Evolutionary conservation across 2,329 filamentous ascomycete species (phyloP), one percentile per base, ranked within the genome.

Genomic region (Geosmithia morbida): DNA sequence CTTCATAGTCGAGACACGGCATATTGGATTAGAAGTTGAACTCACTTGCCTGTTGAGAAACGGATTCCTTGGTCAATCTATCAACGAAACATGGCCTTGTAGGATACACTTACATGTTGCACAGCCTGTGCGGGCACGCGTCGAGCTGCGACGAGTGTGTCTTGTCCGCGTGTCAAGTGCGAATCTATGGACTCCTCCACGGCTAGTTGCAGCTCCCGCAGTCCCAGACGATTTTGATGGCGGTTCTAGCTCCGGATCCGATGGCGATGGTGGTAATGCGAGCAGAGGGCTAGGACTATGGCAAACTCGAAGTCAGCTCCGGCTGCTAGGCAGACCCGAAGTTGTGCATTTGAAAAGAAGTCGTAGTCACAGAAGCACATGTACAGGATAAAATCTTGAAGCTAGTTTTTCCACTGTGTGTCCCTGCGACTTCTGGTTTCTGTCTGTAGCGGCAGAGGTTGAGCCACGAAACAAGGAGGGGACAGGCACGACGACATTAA

Each of bases 91-190:
- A 8, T 30, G 43, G 19, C 7, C n/a, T 37, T n/a, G 13, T 39
- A 16, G 39, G 19, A 26, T 5, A 17, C 42, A 58, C 61, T 60
- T 53, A 66, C 63, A 66, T 14, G 62, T 66, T 30, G 50, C 54
- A 46, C 63, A 66, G 30, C 63, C 63, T 14, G 63, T 64, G 17
- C 63, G 63, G 16, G 63, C 62, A 41, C 63, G 58, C 2, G 59
- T 61, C 11, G 63, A 64, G 50, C 63, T 65, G 19, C 63, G 60
- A 14, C 63, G 56, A 7, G 63, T 66, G 48, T 66, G 63, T 46
- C 62, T 56, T 7, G 61, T 59, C 46, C 62, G 55, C 6, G 63
- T 55, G 37, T 65, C 62, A 39, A 66, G 61, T 2, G 63, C 63
- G 53, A 66, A 66, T 16, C 61, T 56, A 58, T 65, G 60, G 8